Conservation (phyloP, 306 rosid species). For the Prunus mongolica region DNA sequence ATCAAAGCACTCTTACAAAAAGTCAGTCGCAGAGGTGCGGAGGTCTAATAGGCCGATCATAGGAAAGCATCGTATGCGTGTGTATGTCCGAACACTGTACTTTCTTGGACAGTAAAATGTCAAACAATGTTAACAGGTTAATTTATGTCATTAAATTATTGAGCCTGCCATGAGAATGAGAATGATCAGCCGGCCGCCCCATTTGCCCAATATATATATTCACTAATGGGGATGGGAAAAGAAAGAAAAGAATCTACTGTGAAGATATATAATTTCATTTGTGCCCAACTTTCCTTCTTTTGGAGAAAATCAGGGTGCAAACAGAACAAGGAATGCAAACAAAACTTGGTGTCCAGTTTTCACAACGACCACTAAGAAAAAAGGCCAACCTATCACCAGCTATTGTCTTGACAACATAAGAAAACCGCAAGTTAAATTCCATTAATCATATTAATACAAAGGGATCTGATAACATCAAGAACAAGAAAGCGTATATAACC, state of each 20-base stretch:
- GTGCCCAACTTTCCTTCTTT: no score
- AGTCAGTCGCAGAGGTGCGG: no score
- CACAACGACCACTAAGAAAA: neutral
- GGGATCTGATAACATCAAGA: constrained; percentile 10
- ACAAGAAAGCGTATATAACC: constrained; percentile 3
- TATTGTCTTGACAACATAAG: neutral
- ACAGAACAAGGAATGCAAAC: neutral
- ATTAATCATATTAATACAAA: neutral
- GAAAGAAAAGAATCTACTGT: no score
- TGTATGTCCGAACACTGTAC: no score
- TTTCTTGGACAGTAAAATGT: neutral
- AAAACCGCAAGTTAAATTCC: neutral
- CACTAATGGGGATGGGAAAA: no score
- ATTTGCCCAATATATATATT: neutral
- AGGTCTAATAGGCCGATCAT: no score
- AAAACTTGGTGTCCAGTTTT: neutral
- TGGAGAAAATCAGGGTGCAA: no score
- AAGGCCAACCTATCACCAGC: constrained; percentile 2
- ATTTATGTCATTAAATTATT: neutral
- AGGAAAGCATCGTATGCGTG: no score
- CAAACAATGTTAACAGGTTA: neutral
- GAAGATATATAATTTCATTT: no score
- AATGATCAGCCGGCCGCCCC: neutral
- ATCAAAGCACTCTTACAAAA: no score
- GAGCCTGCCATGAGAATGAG: neutral